Evolutionary conservation across 2,329 filamentous ascomycete genomes (phyloP).

Genomic region (Talaromyces albobiverticillius): DNA sequence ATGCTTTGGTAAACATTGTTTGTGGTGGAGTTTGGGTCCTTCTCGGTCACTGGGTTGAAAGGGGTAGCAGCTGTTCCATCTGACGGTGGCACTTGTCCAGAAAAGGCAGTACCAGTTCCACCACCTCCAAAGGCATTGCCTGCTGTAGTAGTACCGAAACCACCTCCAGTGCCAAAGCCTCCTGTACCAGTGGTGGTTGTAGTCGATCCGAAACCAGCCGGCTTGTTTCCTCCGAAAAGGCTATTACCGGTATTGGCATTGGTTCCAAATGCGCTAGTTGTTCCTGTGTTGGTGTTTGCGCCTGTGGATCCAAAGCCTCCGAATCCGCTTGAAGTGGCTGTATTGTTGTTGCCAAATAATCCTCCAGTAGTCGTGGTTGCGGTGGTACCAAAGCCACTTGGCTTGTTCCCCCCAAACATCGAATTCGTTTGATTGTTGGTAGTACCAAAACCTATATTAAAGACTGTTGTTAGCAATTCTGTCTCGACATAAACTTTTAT

Average conservation of each 20-base stretch:
- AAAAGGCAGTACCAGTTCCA: conserved; percentile 42
- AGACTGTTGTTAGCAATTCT: conserved; percentile 11
- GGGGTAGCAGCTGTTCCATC: conserved; percentile 47
- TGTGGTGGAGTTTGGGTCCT: conserved; percentile 36
- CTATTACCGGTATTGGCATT: conserved; percentile 15
- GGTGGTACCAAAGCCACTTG: conserved; percentile 12
- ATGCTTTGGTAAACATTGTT: conserved; percentile 50
- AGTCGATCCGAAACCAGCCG: conserved; percentile 26
- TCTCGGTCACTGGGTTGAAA: conserved; percentile 45
- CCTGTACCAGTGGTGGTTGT: conserved; percentile 23
- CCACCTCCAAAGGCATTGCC: conserved; percentile 34
- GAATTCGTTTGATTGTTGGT: conserved; percentile 31
- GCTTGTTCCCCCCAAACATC: conserved; percentile 14
- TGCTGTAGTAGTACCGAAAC: conserved; percentile 26
- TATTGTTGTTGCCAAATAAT: conserved; percentile 36
- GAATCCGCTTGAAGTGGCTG: conserved; percentile 31
- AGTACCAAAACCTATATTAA: conserved; percentile 35
- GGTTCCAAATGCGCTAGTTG: conserved; percentile 24
- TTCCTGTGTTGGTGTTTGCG: conserved; percentile 19
- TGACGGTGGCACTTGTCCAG: conserved; percentile 36
- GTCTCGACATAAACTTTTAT: not conserved
- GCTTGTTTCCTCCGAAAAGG: conserved; percentile 25
- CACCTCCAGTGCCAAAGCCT: conserved; percentile 21
- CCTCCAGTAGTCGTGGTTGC: conserved; percentile 14
- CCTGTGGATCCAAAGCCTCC: conserved; percentile 30